Base-by-base conservation (phyloP, 2,329 filamentous ascomycete genomes). In the Parascedosporium putredinis region DNA sequence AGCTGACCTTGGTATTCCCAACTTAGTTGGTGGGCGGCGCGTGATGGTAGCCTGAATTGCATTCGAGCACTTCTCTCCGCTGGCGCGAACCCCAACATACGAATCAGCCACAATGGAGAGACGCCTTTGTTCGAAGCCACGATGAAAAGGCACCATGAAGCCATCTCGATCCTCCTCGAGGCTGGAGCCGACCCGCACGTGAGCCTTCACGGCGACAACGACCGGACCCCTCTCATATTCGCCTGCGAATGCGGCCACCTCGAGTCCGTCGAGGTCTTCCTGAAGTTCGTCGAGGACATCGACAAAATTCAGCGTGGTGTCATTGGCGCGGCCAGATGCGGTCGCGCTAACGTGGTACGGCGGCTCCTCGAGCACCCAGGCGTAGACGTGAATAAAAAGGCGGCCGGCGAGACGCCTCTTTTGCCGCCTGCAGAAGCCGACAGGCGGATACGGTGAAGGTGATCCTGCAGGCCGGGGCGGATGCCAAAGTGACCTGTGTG, bases 71-170 rank as follows among this genome's bases (percentile, higher is more conserved):
- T 66, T 23, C 23, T 64, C 2, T 47, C 47, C 3, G 51, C 55
- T 9, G 60, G 59, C 1, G 64, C 60, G 4, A 52, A 61, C 14
- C 58, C 57, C 8, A 53, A 62, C 40, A 27, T 48, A 14, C 36
- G 50, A 1, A 54, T 62, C 2, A 47, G 40, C 3, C 3, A 14
- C 5, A 2, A 50, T 16, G 66, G 67, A 1, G 40, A 56, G 1
- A 64, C 54, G n/a, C 63, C 68, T 5, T 51, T 71, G 1, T 64
- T 70, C 47, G 5, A 52, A 22, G 67, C 67, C 5, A 64, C 65
- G 2, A 51, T 5, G 3, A 56, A 53, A 7, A 66, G 67, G 33
- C 59, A 64, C 50, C 47, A 52, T 3, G 53, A 53, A 5, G 60
- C 59, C 25, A 57, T 66, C 3, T 52, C 49, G 14, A 49, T 57